phyloP scores from a whole-genome alignment of 2,329 filamentous ascomycete genomes.

The Sclerotinia minor region DNA sequence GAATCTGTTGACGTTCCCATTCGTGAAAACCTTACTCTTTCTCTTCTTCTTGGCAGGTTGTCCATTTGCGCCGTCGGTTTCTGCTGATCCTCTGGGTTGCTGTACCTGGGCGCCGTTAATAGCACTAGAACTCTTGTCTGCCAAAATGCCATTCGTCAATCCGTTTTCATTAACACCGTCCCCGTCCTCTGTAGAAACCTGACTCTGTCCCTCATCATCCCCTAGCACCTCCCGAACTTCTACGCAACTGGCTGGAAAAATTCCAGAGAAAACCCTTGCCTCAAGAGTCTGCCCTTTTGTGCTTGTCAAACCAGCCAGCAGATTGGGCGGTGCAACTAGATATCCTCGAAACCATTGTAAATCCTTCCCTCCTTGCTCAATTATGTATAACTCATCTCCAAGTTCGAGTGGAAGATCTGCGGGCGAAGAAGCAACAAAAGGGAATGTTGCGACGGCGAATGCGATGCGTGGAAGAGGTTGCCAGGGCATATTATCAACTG shows the following conservation, averaged over 20 bases:
- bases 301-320: slow-evolving; percentile 87
- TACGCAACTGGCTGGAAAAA: slow-evolving; percentile 92
- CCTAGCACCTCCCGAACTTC: slow-evolving; percentile 91
- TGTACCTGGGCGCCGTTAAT: not conserved
- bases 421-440: slow-evolving; percentile 81
- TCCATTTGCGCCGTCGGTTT: slow-evolving; percentile 20
- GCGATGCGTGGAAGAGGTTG: slow-evolving; percentile 94
- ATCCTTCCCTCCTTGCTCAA: slow-evolving; percentile 84
- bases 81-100: not conserved
- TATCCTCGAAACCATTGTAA: slow-evolving; percentile 95
- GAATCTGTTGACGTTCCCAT: slow-evolving; percentile 39
- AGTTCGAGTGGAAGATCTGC: slow-evolving; percentile 95
- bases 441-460: slow-evolving; percentile 94
- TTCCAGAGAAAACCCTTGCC: slow-evolving; percentile 95
- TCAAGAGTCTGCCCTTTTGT: slow-evolving; percentile 91
- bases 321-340: slow-evolving; percentile 86
- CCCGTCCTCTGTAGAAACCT: slow-evolving; percentile 23
- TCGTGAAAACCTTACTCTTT: slow-evolving; percentile 30
- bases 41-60: slow-evolving; percentile 27
- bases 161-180: slow-evolving; percentile 25
- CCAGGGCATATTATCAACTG: slow-evolving; percentile 73
- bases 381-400: slow-evolving; percentile 97
- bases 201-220: slow-evolving; percentile 59
- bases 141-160: slow-evolving; percentile 27
- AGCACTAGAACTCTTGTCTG: not conserved